Evolutionary conservation across 2,329 filamentous ascomycete genomes (phyloP).

Genomic region (Penicillium brevicompactum): DNA sequence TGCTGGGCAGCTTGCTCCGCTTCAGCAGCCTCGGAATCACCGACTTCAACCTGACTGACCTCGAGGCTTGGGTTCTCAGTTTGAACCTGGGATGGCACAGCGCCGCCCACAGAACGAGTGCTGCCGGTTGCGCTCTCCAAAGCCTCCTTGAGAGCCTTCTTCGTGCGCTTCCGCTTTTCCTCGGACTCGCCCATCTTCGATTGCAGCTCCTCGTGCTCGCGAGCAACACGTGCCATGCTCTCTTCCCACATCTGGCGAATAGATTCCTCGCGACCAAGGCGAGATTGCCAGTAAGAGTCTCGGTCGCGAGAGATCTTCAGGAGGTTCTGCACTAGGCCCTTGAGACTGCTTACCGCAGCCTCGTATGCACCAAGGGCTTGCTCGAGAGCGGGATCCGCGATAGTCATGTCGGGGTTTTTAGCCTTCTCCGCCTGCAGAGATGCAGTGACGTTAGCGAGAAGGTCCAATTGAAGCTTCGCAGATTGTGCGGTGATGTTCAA

Average conservation of each 20-base stretch:
- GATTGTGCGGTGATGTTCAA: conserved; percentile 98
- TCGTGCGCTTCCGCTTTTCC: conserved; percentile 84
- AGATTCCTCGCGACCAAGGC: conserved; percentile 85
- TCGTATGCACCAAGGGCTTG: conserved; percentile 86
- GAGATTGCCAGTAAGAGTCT: conserved; percentile 95
- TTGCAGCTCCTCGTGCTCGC: conserved; percentile 89
- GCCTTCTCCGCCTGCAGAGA: conserved; percentile 73
- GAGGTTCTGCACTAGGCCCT: conserved; percentile 80
- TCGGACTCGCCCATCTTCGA: conserved; percentile 86
- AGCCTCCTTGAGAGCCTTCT: conserved; percentile 83
- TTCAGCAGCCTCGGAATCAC: conserved; percentile 12
- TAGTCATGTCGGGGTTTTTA: conserved; percentile 68
- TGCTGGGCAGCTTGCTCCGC: conserved; percentile 14
- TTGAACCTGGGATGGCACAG: conserved; percentile 28
- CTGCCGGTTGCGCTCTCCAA: conserved; percentile 60
- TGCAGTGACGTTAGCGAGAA: conserved; percentile 81
- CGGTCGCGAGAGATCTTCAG: conserved; percentile 91
- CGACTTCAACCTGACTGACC: conserved; percentile 36
- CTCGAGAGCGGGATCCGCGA: conserved; percentile 75
- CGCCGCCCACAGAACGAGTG: conserved; percentile 40
- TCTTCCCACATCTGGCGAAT: conserved; percentile 98
- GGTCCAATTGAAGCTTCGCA: conserved; percentile 86
- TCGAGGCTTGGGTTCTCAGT: conserved; percentile 30
- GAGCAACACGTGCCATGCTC: conserved; percentile 95
- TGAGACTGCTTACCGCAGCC: conserved; percentile 82